Evolutionary conservation across 139 green algal genomes (phyloP).

Genomic region (Haematococcus lacustris): DNA sequence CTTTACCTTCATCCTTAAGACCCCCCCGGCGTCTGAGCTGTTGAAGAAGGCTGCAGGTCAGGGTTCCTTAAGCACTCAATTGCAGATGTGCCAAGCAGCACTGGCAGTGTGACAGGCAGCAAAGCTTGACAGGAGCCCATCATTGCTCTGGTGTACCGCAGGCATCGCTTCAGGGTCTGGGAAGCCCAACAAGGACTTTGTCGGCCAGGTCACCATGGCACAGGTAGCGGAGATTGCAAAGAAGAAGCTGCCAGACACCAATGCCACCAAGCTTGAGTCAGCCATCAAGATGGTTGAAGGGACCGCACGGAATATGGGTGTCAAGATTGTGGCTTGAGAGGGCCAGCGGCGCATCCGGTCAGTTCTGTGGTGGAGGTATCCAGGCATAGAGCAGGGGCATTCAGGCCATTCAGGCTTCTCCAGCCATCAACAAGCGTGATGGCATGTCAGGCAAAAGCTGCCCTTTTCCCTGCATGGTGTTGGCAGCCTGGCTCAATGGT

Average conservation of each 20-base stretch:
- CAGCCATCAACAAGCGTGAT: no score
- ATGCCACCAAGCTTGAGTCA: conserved; percentile 81
- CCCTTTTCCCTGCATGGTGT: no score
- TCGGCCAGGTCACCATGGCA: conserved; percentile 81
- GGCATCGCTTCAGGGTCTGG: conserved; percentile 72
- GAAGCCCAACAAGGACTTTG: conserved; percentile 64
- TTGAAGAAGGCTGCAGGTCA: conserved; percentile 91
- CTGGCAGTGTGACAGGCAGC: not conserved
- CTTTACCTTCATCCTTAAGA: conserved; percentile 99
- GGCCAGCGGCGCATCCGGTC: no score
- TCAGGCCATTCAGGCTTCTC: no score
- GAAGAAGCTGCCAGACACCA: conserved; percentile 97
- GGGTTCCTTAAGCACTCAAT: no score
- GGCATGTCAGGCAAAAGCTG: no score
- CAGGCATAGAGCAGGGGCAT: no score
- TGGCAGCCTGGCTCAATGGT: no score
- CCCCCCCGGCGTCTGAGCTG: conserved; percentile 87
- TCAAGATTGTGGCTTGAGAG: conserved; percentile 60
- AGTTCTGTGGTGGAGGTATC: no score
- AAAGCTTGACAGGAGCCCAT: not conserved
- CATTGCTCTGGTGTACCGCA: conserved; percentile 3
- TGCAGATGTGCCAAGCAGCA: no score
- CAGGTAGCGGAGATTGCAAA: conserved; percentile 88
- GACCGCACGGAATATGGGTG: conserved; percentile 95
- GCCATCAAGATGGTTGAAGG: conserved; percentile 86